These are phyloP conservation scores for Eucalyptus paniculata DNA, from an alignment of 345 rosid species.

Conservation along the genomic window DNA sequence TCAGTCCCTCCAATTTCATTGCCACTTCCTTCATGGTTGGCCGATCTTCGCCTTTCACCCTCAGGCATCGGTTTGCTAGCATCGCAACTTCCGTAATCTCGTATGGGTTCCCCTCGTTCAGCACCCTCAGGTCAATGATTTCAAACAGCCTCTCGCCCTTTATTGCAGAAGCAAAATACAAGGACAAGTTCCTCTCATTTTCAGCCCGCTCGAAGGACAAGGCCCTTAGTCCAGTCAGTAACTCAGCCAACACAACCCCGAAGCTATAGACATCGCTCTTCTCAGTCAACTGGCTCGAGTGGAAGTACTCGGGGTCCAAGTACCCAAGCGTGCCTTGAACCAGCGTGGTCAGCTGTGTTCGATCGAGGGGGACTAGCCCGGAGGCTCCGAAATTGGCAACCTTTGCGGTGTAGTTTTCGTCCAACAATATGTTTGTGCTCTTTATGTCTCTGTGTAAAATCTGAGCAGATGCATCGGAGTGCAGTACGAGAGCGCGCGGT, in stretches of 20 bases:
- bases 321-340: conserved; percentile 35
- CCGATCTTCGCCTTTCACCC: conserved; percentile 14
- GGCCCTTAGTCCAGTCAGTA: conserved; percentile 13
- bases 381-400: conserved; percentile 41
- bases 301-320: conserved; percentile 30
- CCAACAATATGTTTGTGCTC: conserved; percentile 26
- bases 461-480: background rate
- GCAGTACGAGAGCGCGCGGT: background rate
- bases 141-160: conserved; percentile 6
- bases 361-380: conserved; percentile 23
- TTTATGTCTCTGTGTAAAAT: conserved; percentile 13
- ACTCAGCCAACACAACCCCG: conserved; percentile 8
- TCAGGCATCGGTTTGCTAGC: conserved; percentile 8
- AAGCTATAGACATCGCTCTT: background rate
- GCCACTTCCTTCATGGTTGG: conserved; percentile 9
- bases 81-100: conserved; percentile 5
- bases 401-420: conserved; percentile 15
- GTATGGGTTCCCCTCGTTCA: background rate
- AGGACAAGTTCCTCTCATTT: conserved; percentile 6
- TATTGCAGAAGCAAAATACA: conserved; percentile 8
- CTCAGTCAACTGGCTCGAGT: conserved; percentile 2
- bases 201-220: background rate
- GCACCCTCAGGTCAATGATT: conserved; percentile 4
- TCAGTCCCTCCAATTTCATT: conserved; percentile 1
- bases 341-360: conserved; percentile 20